phyloP scores from a whole-genome alignment of 106 monocot genomes.

The Allium fistulosum region DNA sequence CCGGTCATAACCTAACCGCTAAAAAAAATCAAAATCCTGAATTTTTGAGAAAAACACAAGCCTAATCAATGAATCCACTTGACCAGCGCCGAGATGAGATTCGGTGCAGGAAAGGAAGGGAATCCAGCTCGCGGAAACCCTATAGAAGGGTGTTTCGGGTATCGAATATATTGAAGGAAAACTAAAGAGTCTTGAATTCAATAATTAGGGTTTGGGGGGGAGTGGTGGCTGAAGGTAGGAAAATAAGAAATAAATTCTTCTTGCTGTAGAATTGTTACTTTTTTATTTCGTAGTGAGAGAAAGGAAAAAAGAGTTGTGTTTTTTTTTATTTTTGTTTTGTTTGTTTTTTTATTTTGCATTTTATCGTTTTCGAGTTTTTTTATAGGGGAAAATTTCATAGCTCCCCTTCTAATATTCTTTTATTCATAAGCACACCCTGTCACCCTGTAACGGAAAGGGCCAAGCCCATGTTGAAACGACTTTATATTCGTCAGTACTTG shows the following conservation, averaged over 20 bases:
- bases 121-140: constrained; percentile 11
- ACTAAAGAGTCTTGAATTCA: neutral
- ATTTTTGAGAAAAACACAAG: neutral
- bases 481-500: too few relatives aligned
- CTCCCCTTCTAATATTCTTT: too few relatives aligned
- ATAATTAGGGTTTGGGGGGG: constrained; percentile 2
- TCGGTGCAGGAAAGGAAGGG: neutral
- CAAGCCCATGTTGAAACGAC: too few relatives aligned
- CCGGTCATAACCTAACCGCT: neutral
- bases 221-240: neutral
- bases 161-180: neutral
- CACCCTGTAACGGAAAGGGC: too few relatives aligned
- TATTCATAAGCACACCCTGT: too few relatives aligned
- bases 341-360: neutral
- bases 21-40: neutral
- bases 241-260: neutral
- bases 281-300: neutral
- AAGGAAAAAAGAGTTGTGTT: neutral
- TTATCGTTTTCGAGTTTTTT: constrained; percentile 2
- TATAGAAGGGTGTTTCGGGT: neutral
- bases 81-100: constrained; percentile 11
- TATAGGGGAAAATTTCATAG: too few relatives aligned
- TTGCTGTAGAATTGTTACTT: neutral
- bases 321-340: neutral
- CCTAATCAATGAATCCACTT: constrained; percentile 11